Evolutionary conservation across 164 flowering plant genomes (phyloP).

Genomic region (Sedum album): DNA sequence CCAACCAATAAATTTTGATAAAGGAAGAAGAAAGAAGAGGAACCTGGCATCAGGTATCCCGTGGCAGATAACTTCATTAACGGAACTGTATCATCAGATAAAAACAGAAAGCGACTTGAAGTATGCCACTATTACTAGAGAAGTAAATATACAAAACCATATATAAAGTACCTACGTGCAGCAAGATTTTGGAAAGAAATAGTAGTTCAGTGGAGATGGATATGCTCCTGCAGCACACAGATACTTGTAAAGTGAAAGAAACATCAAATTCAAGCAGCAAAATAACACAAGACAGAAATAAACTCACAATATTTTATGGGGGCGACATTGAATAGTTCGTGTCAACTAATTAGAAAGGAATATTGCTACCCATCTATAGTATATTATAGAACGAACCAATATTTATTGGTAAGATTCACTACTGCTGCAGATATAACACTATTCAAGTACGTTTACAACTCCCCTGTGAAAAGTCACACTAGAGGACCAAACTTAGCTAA

Average conservation of each 20-base stretch:
- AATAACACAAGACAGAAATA: background rate
- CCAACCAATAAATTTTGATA: background rate
- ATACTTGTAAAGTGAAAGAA: background rate
- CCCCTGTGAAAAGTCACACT: no score
- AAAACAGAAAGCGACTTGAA: constrained; percentile 1
- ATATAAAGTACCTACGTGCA: constrained; percentile 93
- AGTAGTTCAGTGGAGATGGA: constrained; percentile 93
- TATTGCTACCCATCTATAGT: no score
- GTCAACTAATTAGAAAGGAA: no score
- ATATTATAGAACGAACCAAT: no score
- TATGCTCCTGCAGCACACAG: constrained; percentile 64
- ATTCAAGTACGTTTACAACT: no score
- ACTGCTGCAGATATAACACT: no score
- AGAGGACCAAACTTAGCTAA: no score
- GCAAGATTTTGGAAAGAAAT: constrained; percentile 97
- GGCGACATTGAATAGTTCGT: no score
- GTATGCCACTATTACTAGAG: background rate
- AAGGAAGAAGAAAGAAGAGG: background rate
- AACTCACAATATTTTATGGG: background rate
- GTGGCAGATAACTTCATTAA: constrained; percentile 98
- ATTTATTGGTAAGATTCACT: no score
- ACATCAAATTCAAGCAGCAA: background rate
- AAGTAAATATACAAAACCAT: constrained; percentile 7
- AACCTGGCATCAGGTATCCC: constrained; percentile 99
- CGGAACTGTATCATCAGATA: constrained; percentile 49